Evolutionary conservation across 305 asterid genomes (phyloP).

Genomic region (Solanum hybrid): DNA sequence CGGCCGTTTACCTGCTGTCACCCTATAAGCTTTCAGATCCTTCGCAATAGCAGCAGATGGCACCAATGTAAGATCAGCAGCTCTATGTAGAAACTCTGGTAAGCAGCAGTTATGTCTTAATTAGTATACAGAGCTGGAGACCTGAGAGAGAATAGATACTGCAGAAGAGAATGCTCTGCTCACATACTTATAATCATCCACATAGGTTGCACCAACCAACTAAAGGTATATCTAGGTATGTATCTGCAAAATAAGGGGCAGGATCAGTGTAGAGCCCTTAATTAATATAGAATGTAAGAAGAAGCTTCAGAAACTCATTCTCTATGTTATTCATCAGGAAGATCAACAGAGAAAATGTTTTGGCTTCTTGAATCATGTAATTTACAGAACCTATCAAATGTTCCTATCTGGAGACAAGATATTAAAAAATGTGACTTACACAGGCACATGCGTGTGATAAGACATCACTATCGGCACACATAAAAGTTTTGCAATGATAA

Average conservation of each 20-base stretch:
- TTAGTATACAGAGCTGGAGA: slow-evolving; percentile 7
- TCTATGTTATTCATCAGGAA: neutral
- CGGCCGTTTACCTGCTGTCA: slow-evolving; percentile 55
- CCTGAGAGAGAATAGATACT: slow-evolving; percentile 2
- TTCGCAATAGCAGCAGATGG: slow-evolving; percentile 95
- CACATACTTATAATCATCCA: slow-evolving; percentile 81
- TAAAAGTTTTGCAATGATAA: slow-evolving; percentile 69
- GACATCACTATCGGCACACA: slow-evolving; percentile 91
- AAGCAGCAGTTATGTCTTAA: slow-evolving; percentile 3
- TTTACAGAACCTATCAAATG: neutral
- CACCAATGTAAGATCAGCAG: slow-evolving; percentile 94
- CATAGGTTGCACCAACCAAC: slow-evolving; percentile 97
- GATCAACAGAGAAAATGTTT: neutral
- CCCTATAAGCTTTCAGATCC: slow-evolving; percentile 78
- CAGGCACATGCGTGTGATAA: slow-evolving; percentile 97
- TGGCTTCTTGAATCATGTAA: neutral
- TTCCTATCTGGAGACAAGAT: neutral
- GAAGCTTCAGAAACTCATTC: neutral
- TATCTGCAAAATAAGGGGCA: slow-evolving; percentile 48
- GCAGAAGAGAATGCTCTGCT: neutral
- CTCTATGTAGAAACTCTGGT: slow-evolving; percentile 91
- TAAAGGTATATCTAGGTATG: slow-evolving; percentile 90
- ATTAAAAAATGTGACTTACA: slow-evolving; percentile 38
- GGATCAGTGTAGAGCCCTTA: slow-evolving; percentile 19
- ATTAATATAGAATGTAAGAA: neutral